phyloP scores from a whole-genome alignment of 2,329 filamentous ascomycete genomes.

The Aspergillus calidoustus region DNA sequence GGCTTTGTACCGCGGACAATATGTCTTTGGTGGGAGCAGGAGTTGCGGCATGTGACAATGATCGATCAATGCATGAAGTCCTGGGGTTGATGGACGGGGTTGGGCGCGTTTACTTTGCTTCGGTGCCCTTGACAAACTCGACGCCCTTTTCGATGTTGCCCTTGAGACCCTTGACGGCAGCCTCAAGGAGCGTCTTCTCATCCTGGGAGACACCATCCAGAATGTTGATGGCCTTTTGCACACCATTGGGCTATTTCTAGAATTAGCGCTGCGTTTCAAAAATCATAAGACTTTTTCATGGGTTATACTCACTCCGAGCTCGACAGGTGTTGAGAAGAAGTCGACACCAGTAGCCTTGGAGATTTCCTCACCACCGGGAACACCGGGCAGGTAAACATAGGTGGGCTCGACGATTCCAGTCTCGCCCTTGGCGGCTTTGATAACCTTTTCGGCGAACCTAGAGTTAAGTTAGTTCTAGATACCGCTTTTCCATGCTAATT shows the following conservation, averaged over 20 bases:
- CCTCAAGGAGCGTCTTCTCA: conserved; percentile 85
- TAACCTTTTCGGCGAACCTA: conserved; percentile 91
- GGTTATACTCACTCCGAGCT: conserved; percentile 79
- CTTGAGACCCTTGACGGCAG: conserved; percentile 76
- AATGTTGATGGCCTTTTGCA: conserved; percentile 81
- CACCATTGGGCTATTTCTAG: conserved; percentile 71
- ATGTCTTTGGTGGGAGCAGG: conserved; percentile 16
- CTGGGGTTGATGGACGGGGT: conserved; percentile 29
- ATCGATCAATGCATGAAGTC: conserved; percentile 29
- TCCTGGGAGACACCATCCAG: conserved; percentile 77
- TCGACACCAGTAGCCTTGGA: conserved; percentile 82
- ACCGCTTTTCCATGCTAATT: conserved; percentile 19
- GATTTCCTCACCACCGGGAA: conserved; percentile 84
- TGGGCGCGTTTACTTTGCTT: conserved; percentile 75
- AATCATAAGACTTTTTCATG: neutral
- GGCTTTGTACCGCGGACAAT: conserved; percentile 22
- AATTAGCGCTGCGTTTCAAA: conserved; percentile 31
- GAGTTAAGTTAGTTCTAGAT: conserved; percentile 24
- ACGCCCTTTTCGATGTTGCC: conserved; percentile 95
- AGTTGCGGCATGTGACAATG: conserved; percentile 22
- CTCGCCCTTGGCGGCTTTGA: conserved; percentile 86
- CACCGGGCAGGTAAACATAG: conserved; percentile 91
- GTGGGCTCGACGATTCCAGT: conserved; percentile 93
- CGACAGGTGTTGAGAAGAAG: conserved; percentile 94
- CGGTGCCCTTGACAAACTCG: conserved; percentile 83